Base-by-base conservation (phyloP, 768 basidiomycete species). In the Mycena haematopus region DNA sequence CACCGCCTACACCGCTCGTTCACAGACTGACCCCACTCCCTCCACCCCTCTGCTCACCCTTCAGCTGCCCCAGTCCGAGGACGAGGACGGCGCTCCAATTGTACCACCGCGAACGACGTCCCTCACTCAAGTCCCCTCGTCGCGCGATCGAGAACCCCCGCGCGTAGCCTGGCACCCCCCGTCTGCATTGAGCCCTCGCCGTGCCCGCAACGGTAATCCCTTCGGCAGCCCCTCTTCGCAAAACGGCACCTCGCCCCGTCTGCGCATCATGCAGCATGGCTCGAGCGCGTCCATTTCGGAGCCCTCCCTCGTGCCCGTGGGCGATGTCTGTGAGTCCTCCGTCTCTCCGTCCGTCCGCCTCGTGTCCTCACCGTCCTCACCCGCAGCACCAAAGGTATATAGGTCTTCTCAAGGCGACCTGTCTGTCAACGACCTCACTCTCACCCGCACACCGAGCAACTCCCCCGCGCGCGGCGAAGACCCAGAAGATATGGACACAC, bases 201-300 rank as follows among this genome's bases (percentile, higher is more conserved):
- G 82, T 68, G 76, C 80, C 58, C 75, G 78, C 72, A 79, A 69
- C 70, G 80, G 72, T 64, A 77, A 75, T 59, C 63, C 73, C 17
- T 70, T 71, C 35, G 69, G 58, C 60, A 21, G 53, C 50, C 58
- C 71, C 38, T 55, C 66, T 35, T 68, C 73, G 46, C 40, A 2
- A 42, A 42, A 42, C 19, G 40, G 44, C 17, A 68, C n/a, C 15
- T 19, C 44, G 15, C 68, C 78, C 29, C 80, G 80, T 52, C 78
- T 91, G 49, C 84, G 85, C 9, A 83, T 85, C n/a, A 82, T 89
- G 60, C 88, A 88, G 60, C 89, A 88, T 69, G 87, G 87, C 40
- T 86, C 89, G 38, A 85, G 83, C 6, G 90, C 91, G 50, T 92
- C 89, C 51, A 89, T 83, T 62, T 93, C 92, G 52, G 92, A 93